Evolutionary conservation across 2,329 filamentous ascomycete genomes (phyloP).

Genomic region (Penicillium polonicum): DNA sequence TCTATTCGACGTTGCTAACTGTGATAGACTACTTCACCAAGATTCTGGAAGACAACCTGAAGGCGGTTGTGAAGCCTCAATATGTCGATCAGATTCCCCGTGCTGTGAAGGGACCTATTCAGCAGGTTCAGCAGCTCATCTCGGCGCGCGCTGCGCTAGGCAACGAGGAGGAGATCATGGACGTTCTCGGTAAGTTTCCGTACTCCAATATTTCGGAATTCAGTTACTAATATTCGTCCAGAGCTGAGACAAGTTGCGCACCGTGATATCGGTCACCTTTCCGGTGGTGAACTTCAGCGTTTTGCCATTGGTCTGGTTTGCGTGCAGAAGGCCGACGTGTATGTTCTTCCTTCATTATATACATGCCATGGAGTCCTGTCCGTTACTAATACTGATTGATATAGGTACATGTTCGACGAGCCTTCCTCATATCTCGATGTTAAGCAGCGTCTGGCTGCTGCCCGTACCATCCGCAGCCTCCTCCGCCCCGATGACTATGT

Average conservation of each 20-base stretch:
- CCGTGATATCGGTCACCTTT: slow-evolving; percentile 84
- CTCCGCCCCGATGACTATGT: slow-evolving; percentile 89
- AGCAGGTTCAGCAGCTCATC: slow-evolving; percentile 76
- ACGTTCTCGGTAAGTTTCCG: slow-evolving; percentile 64
- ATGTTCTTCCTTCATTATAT: slow-evolving; percentile 33
- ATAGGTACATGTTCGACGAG: slow-evolving; percentile 96
- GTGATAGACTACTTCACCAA: slow-evolving; percentile 92
- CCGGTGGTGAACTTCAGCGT: slow-evolving; percentile 95
- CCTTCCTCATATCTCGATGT: slow-evolving; percentile 99
- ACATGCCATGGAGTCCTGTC: neutral
- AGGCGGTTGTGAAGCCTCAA: slow-evolving; percentile 97
- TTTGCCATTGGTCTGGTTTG: slow-evolving; percentile 96
- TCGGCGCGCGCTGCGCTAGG: slow-evolving; percentile 72
- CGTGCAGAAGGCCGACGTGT: slow-evolving; percentile 91
- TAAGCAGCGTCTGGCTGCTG: slow-evolving; percentile 94
- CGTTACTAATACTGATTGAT: slow-evolving; percentile 14
- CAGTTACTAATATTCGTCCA: slow-evolving; percentile 31
- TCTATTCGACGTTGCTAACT: slow-evolving; percentile 11
- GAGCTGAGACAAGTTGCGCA: slow-evolving; percentile 88
- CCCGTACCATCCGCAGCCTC: slow-evolving; percentile 86
- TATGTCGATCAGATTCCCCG: slow-evolving; percentile 98
- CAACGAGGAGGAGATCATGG: slow-evolving; percentile 77
- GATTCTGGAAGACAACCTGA: slow-evolving; percentile 92
- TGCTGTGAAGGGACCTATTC: slow-evolving; percentile 78
- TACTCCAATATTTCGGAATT: neutral